These are phyloP conservation scores for Metarhizium robertsii DNA, from an alignment of 2,329 filamentous ascomycete species.

Conservation along the genomic window DNA sequence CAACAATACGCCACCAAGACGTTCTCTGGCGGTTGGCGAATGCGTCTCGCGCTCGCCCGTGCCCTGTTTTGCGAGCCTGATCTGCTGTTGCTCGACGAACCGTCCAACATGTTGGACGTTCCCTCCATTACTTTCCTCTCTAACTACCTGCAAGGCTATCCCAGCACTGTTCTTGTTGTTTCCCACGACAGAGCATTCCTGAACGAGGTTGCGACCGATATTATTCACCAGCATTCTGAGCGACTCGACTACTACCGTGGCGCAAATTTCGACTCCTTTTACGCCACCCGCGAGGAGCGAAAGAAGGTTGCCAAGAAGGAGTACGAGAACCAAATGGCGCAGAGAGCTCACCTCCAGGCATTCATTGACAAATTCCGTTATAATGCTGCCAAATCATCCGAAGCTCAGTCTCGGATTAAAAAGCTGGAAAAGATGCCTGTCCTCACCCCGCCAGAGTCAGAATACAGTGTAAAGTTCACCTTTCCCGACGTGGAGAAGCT, in stretches of 20 bases:
- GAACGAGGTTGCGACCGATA: conserved; percentile 98
- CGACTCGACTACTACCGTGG: conserved; percentile 97
- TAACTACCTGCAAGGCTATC: conserved; percentile 88
- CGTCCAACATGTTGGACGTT: conserved; percentile 99
- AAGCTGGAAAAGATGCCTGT: conserved; percentile 96
- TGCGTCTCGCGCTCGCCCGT: conserved; percentile 89
- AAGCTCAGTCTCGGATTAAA: conserved; percentile 98
- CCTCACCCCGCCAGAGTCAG: conserved; percentile 78
- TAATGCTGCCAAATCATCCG: conserved; percentile 96
- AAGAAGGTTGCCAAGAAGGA: conserved; percentile 94
- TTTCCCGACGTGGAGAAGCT: conserved; percentile 98
- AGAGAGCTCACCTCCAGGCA: conserved; percentile 85
- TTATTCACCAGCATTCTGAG: conserved; percentile 96
- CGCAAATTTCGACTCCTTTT: conserved; percentile 95
- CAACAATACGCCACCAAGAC: conserved; percentile 93
- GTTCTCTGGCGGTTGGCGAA: conserved; percentile 99
- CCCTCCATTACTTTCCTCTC: conserved; percentile 98
- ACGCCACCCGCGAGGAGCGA: conserved; percentile 92
- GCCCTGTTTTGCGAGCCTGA: conserved; percentile 98
- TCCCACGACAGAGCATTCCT: conserved; percentile 98
- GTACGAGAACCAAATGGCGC: conserved; percentile 96
- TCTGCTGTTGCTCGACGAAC: conserved; percentile 91
- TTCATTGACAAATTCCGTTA: conserved; percentile 99
- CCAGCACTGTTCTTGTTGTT: conserved; percentile 90
- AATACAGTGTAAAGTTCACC: conserved; percentile 93